Percentiles rank a stretch among this genome's conserved stretches.
These are phyloP conservation scores for Citrullus colocynthis DNA, from an alignment of 306 rosid species.

Conservation along the genomic window DNA sequence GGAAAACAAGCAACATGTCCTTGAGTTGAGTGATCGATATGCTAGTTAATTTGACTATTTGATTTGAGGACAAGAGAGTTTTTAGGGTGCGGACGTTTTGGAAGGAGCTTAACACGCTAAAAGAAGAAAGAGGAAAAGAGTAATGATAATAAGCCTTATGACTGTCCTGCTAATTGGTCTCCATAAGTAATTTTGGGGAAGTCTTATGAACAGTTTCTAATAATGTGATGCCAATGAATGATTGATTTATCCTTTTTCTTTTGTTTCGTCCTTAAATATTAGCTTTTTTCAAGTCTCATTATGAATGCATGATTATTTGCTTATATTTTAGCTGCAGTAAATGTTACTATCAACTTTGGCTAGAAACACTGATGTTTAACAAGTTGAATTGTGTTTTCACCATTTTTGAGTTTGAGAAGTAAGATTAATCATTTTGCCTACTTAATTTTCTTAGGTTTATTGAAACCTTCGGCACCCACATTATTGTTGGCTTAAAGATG, in stretches of 20 bases:
- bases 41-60: neutral
- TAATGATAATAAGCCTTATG: neutral
- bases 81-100: neutral
- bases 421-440: neutral
- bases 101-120: neutral
- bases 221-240: neutral
- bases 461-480: slow-evolving; percentile 84
- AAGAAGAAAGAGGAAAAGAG: neutral
- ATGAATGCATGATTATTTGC: neutral
- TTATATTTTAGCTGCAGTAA: neutral
- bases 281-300: neutral
- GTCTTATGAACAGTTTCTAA: neutral
- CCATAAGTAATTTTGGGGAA: neutral
- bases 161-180: neutral
- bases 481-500: slow-evolving; percentile 91
- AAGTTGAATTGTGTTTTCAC: neutral
- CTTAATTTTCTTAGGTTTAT: slow-evolving; percentile 50
- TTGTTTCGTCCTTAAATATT: neutral
- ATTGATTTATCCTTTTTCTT: neutral
- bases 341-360: neutral
- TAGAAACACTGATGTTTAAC: neutral
- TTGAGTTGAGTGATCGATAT: neutral
- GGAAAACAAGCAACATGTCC: neutral
- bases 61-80: neutral
- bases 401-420: neutral